Evolutionary conservation across 768 basidiomycete species (phyloP).

Genomic region (Gymnopilus dilepis): DNA sequence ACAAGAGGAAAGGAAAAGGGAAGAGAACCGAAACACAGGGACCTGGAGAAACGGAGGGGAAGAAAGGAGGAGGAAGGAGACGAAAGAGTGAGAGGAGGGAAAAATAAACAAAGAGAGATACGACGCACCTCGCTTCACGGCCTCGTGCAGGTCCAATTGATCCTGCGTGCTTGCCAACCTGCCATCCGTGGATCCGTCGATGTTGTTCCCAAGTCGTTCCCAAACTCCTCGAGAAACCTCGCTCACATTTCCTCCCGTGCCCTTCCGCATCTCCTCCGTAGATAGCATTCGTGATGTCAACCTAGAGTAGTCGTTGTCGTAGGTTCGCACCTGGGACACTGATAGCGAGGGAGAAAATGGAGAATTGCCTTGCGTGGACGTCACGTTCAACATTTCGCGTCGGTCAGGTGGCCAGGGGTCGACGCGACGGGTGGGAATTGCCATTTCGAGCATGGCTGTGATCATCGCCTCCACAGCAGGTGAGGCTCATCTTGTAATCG

Average conservation of each 20-base stretch:
- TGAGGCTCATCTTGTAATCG: too few relatives aligned
- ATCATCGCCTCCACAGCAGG: not conserved
- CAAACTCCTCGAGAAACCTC: too few relatives aligned
- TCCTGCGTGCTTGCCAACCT: not conserved
- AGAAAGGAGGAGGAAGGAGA: not conserved
- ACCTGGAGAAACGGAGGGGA: not conserved
- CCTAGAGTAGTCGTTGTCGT: not conserved
- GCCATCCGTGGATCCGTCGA: not conserved
- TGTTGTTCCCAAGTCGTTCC: too few relatives aligned
- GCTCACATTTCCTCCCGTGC: not conserved
- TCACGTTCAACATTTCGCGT: conserved; percentile 7
- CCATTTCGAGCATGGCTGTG: not conserved
- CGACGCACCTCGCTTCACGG: conserved; percentile 3
- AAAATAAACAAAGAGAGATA: not conserved
- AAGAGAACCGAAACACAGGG: not conserved
- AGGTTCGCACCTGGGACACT: not conserved
- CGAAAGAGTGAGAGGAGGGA: not conserved
- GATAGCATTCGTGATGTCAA: not conserved
- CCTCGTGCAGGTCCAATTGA: conserved; percentile 11
- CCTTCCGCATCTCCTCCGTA: not conserved
- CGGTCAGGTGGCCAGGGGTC: conserved; percentile 8
- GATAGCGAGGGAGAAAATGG: conserved; percentile 1
- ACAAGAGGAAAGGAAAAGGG: not conserved
- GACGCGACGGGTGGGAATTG: conserved; percentile 4
- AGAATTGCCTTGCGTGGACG: conserved; percentile 10